A percentile compares a stretch with the other conserved stretches of the same genome.
Evolutionary conservation across 23 red algal species (phyloP).

Genomic region (Gracilaria domingensis): DNA sequence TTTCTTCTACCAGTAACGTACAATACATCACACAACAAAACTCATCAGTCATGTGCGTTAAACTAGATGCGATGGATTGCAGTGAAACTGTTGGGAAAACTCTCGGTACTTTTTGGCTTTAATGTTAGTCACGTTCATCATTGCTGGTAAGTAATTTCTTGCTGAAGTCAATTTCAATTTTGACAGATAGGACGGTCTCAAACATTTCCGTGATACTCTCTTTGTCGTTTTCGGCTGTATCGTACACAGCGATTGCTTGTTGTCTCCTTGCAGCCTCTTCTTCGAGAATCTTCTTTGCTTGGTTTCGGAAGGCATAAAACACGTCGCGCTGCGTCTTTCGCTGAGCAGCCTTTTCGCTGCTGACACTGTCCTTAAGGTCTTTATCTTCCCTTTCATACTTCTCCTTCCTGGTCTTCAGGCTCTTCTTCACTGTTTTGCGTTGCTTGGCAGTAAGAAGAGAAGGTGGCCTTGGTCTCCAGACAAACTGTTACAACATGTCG

Average conservation of each 20-base stretch:
- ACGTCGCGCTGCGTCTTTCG: conserved; percentile 78
- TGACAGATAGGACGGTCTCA: conserved; percentile 77
- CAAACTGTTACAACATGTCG: conserved; percentile 89
- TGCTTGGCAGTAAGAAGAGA: conserved; percentile 74
- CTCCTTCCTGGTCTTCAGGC: conserved; percentile 79
- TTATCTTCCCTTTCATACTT: conserved; percentile 93
- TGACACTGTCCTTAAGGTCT: conserved; percentile 79
- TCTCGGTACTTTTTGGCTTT: not conserved
- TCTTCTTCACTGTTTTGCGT: conserved; percentile 84
- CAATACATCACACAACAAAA: too few relatives aligned
- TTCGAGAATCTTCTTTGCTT: conserved; percentile 43
- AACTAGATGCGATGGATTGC: not conserved
- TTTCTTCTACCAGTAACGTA: too few relatives aligned
- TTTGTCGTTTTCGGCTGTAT: conserved; percentile 62
- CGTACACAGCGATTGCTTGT: conserved; percentile 42
- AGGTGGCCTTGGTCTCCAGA: conserved; percentile 92
- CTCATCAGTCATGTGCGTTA: too few relatives aligned
- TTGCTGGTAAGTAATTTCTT: conserved; percentile 83
- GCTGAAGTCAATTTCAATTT: conserved; percentile 76
- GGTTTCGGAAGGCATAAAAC: conserved; percentile 76
- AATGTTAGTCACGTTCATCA: conserved; percentile 84
- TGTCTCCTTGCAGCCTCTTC: conserved; percentile 62
- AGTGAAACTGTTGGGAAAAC: not conserved
- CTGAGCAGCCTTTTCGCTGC: conserved; percentile 83
- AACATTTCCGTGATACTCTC: conserved; percentile 76